These are phyloP conservation scores for Penicillium malachiteum DNA, from an alignment of 495 filamentous ascomycete genomes.

Conservation along the genomic window DNA sequence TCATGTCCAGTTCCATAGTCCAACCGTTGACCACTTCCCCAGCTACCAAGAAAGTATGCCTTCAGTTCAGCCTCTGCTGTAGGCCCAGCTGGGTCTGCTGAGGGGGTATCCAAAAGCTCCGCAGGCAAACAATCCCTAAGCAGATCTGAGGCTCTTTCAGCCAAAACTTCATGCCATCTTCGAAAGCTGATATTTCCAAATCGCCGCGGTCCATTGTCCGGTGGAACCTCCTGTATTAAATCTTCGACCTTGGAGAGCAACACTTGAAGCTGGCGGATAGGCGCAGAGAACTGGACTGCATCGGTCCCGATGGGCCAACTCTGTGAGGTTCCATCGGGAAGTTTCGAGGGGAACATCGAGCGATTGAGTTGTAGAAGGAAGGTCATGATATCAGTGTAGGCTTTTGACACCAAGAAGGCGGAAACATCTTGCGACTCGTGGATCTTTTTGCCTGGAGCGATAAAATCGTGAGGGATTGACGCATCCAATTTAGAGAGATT, in stretches of 20 bases:
- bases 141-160: constrained; percentile 54
- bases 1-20: constrained; percentile 98
- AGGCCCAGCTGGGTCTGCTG: constrained; percentile 21
- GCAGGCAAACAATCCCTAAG: constrained; percentile 61
- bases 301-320: constrained; percentile 55
- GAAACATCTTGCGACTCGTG: constrained; percentile 75
- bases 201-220: constrained; percentile 77
- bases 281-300: constrained; percentile 51
- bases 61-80: constrained; percentile 64
- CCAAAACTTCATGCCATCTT: constrained; percentile 72
- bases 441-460: constrained; percentile 65
- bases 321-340: constrained; percentile 36
- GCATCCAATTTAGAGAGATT: constrained; percentile 32
- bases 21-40: constrained; percentile 83
- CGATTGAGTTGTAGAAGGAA: constrained; percentile 90
- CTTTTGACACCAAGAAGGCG: constrained; percentile 71
- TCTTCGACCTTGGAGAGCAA: constrained; percentile 60
- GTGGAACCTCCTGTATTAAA: constrained; percentile 76
- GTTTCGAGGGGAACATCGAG: constrained; percentile 72
- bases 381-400: constrained; percentile 79
- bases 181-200: constrained; percentile 92
- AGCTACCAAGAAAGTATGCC: constrained; percentile 80
- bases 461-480: constrained; percentile 31
- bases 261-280: constrained; percentile 61
- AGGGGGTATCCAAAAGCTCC: constrained; percentile 43